Conservation (phyloP, 441 rosid species). For the Erodium trifolium region DNA sequence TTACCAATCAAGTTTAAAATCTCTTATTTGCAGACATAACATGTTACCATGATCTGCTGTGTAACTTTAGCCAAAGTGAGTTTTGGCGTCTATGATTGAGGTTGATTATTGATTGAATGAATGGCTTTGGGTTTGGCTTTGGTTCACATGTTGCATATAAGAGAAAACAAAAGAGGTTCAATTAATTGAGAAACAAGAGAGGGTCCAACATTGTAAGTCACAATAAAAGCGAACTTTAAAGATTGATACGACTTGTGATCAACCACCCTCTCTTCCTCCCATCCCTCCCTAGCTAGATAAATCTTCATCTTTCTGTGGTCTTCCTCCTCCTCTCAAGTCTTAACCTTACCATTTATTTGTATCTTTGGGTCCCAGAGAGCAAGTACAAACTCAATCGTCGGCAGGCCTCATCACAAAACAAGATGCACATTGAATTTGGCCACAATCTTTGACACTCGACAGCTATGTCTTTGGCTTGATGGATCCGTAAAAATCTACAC, state of each 20-base stretch:
- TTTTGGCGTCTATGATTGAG: background rate
- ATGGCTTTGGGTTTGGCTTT: constrained; percentile 22
- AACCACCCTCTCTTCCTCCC: constrained; percentile 19
- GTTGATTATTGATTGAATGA: constrained; percentile 5
- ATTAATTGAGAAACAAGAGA: constrained; percentile 15
- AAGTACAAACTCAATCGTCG: background rate
- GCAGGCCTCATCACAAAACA: background rate
- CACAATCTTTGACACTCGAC: background rate
- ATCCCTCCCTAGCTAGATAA: too few species aligned
- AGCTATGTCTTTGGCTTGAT: background rate
- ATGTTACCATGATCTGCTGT: background rate
- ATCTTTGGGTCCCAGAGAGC: background rate
- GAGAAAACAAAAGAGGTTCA: constrained; percentile 27
- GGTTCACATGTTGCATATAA: background rate
- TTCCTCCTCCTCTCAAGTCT: too few species aligned
- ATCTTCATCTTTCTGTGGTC: constrained; percentile 17
- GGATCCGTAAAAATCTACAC: too few species aligned
- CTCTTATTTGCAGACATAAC: background rate
- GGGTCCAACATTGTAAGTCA: constrained; percentile 19
- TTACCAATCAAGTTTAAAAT: background rate
- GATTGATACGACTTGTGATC: constrained; percentile 40
- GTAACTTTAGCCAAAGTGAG: background rate
- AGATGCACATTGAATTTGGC: constrained; percentile 1
- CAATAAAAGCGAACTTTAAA: constrained; percentile 20
- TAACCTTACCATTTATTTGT: too few species aligned